These are phyloP conservation scores for Sarocladium brachiariae DNA, from an alignment of 2,329 filamentous ascomycete species.

Conservation along the genomic window DNA sequence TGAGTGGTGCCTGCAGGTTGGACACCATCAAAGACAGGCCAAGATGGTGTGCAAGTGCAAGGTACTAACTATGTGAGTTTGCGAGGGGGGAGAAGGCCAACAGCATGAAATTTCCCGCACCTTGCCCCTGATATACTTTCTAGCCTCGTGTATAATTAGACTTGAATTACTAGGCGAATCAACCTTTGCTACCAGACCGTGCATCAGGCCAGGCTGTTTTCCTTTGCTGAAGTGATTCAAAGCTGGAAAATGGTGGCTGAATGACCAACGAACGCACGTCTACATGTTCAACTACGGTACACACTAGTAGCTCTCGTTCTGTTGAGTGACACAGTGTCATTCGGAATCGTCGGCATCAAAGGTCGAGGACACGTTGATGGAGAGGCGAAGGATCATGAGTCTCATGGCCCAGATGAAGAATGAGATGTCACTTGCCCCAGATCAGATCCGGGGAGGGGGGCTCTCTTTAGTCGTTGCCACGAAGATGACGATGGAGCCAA, in stretches of 20 bases:
- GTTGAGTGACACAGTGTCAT: conserved; percentile 8
- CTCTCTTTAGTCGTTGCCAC: not conserved
- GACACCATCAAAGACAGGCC: not conserved
- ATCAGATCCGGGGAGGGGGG: too few relatives aligned
- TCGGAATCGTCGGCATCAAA: not conserved
- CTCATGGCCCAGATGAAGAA: not conserved
- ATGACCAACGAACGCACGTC: too few relatives aligned
- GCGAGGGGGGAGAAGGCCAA: not conserved
- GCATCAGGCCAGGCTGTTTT: not conserved
- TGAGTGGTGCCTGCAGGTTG: conserved; percentile 6
- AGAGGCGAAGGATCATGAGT: not conserved
- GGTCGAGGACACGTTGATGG: not conserved
- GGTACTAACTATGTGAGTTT: not conserved
- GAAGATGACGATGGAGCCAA: conserved; percentile 2
- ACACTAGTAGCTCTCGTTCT: too few relatives aligned
- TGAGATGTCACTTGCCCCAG: conserved; percentile 3
- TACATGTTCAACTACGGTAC: too few relatives aligned
- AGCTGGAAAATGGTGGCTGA: not conserved
- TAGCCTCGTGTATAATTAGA: not conserved
- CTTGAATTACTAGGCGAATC: not conserved
- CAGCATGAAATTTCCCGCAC: too few relatives aligned
- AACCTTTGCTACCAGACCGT: not conserved
- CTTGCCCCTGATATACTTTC: not conserved
- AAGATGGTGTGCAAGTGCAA: not conserved
- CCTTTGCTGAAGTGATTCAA: too few relatives aligned